Conservation (phyloP, 768 basidiomycete genomes). For the Boletus eberwhitei region DNA sequence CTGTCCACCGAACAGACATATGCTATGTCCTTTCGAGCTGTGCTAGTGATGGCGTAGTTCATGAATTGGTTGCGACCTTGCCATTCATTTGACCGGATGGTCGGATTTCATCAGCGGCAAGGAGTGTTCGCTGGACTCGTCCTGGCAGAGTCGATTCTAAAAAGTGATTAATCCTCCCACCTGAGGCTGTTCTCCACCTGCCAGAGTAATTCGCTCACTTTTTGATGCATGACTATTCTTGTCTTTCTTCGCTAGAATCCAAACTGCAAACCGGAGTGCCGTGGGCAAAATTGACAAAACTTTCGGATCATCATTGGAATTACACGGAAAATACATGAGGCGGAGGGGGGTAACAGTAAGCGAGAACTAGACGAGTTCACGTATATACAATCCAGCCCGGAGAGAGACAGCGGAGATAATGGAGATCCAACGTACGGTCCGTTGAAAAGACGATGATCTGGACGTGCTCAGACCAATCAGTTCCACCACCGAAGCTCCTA, state of each 20-base stretch:
- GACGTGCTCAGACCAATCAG: background rate
- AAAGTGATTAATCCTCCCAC: background rate
- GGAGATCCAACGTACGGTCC: constrained; percentile 5
- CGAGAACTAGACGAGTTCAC: constrained; percentile 11
- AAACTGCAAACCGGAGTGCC: background rate
- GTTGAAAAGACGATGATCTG: background rate
- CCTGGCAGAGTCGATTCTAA: background rate
- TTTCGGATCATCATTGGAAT: background rate
- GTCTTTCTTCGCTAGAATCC: background rate
- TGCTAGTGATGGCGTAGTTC: background rate
- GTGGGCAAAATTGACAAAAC: background rate
- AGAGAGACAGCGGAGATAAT: background rate
- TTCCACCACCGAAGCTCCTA: constrained; percentile 34
- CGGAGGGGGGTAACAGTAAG: constrained; percentile 20
- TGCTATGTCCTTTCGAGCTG: background rate
- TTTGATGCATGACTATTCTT: background rate
- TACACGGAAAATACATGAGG: constrained; percentile 18
- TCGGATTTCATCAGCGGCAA: background rate
- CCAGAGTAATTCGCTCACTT: background rate
- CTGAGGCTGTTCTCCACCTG: background rate
- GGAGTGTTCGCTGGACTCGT: too few relatives aligned
- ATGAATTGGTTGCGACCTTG: background rate
- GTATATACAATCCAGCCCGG: constrained; percentile 12
- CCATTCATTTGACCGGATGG: background rate
- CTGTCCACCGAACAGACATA: background rate